Percentiles rank a stretch among this genome's conserved stretches.
Evolutionary conservation across 2,329 filamentous ascomycete species (phyloP).

Genomic region (Microcyclospora pomicola): DNA sequence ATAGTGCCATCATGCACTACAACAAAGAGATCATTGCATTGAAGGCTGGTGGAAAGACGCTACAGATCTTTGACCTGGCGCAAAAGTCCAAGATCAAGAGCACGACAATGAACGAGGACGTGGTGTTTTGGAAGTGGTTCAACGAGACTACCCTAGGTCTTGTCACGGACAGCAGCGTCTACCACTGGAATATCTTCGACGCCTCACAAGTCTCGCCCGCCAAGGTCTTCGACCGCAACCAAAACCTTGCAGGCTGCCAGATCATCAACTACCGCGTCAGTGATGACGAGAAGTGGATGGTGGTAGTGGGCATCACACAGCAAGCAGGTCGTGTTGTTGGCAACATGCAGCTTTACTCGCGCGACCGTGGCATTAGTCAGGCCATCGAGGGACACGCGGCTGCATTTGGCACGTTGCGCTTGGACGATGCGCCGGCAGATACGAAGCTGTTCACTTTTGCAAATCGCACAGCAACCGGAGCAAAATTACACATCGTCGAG

Average conservation of each 20-base stretch:
- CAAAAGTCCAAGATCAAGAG: slow-evolving; percentile 95
- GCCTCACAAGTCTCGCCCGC: slow-evolving; percentile 61
- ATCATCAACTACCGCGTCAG: slow-evolving; percentile 99
- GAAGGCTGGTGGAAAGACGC: slow-evolving; percentile 82
- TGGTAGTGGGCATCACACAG: slow-evolving; percentile 88
- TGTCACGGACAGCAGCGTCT: slow-evolving; percentile 81
- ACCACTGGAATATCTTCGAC: slow-evolving; percentile 97
- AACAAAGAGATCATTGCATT: slow-evolving; percentile 89
- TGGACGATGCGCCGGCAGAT: slow-evolving; percentile 79
- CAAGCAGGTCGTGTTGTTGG: slow-evolving; percentile 88
- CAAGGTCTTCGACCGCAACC: slow-evolving; percentile 89
- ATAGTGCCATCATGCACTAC: slow-evolving; percentile 99
- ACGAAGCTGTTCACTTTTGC: slow-evolving; percentile 96
- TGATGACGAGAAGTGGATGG: slow-evolving; percentile 95
- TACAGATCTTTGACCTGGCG: slow-evolving; percentile 94
- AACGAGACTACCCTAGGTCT: slow-evolving; percentile 77
- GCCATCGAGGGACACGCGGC: slow-evolving; percentile 95
- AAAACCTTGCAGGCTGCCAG: slow-evolving; percentile 80
- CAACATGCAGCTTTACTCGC: slow-evolving; percentile 94
- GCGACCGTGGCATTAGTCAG: slow-evolving; percentile 91
- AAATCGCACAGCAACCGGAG: slow-evolving; percentile 74
- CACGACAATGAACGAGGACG: slow-evolving; percentile 89
- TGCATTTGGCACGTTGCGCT: slow-evolving; percentile 74
- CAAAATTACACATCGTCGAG: slow-evolving; percentile 95
- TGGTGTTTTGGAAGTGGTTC: slow-evolving; percentile 99